phyloP scores from a whole-genome alignment of 1,139 yeast genomes.

The Hanseniaspora sp. region DNA sequence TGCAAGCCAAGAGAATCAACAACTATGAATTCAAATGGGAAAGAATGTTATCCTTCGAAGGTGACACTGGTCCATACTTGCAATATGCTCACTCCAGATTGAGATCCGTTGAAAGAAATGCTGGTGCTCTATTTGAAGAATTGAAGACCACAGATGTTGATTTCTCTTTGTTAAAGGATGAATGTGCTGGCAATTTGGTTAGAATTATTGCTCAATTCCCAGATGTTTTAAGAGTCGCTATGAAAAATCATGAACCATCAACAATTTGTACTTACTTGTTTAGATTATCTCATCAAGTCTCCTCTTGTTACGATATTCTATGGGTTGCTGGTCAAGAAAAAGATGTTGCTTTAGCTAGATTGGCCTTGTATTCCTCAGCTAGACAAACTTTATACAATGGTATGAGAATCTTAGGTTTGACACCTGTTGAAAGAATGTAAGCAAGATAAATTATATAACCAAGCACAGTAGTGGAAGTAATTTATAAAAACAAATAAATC shows the following conservation, averaged over 20 bases:
- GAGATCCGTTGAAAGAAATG: slow-evolving; percentile 86
- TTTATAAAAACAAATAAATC: too few species aligned
- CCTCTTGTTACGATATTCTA: slow-evolving; percentile 86
- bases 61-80: slow-evolving; percentile 98
- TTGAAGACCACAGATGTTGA: slow-evolving; percentile 45
- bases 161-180: slow-evolving; percentile 56
- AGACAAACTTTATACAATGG: slow-evolving; percentile 86
- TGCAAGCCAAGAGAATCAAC: slow-evolving; percentile 95
- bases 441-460: too few species aligned
- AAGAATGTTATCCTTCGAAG: slow-evolving; percentile 96
- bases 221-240: slow-evolving; percentile 74
- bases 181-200: slow-evolving; percentile 59
- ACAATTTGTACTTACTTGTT: slow-evolving; percentile 90
- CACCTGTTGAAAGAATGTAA: slow-evolving; percentile 97
- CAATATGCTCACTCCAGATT: slow-evolving; percentile 98
- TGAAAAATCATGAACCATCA: slow-evolving; percentile 81
- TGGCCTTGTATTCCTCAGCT: slow-evolving; percentile 84
- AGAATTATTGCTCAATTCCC: slow-evolving; percentile 86
- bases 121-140: slow-evolving; percentile 39
- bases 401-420: slow-evolving; percentile 79
- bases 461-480: too few species aligned
- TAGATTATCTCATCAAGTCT: slow-evolving; percentile 83
- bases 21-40: slow-evolving; percentile 97
- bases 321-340: slow-evolving; percentile 97
- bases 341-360: slow-evolving; percentile 79